Evolutionary conservation across 768 basidiomycete genomes (phyloP), one percentile per base, ranked within the genome.

Genomic region (Tephrocybe sp.): DNA sequence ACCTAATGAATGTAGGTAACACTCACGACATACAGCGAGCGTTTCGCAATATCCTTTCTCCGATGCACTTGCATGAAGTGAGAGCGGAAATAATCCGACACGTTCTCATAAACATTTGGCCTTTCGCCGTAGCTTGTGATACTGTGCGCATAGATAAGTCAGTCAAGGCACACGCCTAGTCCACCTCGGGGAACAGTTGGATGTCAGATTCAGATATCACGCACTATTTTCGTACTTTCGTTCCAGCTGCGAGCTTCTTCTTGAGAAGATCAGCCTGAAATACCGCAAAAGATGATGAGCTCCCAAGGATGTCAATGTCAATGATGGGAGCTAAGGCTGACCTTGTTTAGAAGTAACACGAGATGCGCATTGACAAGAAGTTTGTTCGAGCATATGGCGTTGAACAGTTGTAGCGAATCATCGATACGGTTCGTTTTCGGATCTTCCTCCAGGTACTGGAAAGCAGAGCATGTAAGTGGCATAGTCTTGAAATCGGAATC

Each of bases 381-480:
- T 59, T 79, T 81, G 62, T 91, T 91, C 44, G 85, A 75, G 62
- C 88, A 91, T 53, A 93, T 82, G 12, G 81, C 69, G 4, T 81
- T 84, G 68, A 89, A 90, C 9, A 92, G 76, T 59, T 88, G 86
- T 17, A 93, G 73, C 1, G 90, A 91, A 67, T 93, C 90, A 54
- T 90, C 83, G 54, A 92, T 85, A 58, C 90, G 73, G 62, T 92
- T 92, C 42, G 85, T 85, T 55, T 81, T 78, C 4, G 83, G 76
- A 64, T 92, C 90, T 70, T 93, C 90, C 58, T 90, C 86, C 9
- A 93, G 78, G 65, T 88, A 90, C 87, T 91, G 51, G 25, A 39
- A 11, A 28, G 36, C 1, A 20, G 17, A 6, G 43, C 26, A n/a
- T 52, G 43, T 21, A 9, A 44, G 28, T 18, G 15, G 17, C 40